Evolutionary conservation across 129 eudicot species (phyloP).

Genomic region (Artemisia argyi): DNA sequence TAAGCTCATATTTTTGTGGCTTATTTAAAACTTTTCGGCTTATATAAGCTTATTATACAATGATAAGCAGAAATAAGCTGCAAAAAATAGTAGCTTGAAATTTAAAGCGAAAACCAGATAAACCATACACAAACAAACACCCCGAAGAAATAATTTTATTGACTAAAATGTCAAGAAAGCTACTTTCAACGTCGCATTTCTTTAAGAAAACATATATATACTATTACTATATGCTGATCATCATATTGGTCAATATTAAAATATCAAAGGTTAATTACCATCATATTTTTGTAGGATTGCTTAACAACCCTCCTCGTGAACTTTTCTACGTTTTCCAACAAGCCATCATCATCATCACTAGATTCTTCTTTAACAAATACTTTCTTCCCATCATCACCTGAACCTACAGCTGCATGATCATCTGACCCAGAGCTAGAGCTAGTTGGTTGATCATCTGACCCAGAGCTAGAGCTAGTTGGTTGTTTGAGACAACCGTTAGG

Average conservation of each 20-base stretch:
- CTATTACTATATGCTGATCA: no score
- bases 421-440: background rate
- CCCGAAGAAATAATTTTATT: no score
- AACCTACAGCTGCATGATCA: background rate
- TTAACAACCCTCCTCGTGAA: slow-evolving; percentile 2
- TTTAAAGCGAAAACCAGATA: no score
- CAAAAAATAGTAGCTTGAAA: no score
- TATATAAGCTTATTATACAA: no score
- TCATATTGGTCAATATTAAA: background rate
- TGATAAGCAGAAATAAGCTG: no score
- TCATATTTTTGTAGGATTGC: background rate
- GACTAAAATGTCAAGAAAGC: no score
- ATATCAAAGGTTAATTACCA: slow-evolving; percentile 7
- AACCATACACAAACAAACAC: no score
- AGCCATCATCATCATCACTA: slow-evolving; percentile 10
- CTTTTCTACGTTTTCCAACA: background rate
- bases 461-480: background rate
- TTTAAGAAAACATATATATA: no score
- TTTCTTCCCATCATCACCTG: background rate
- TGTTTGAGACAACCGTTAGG: slow-evolving; percentile 24
- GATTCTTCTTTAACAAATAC: slow-evolving; percentile 10
- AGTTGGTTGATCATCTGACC: background rate
- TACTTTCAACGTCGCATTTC: no score
- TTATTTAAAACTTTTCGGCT: no score
- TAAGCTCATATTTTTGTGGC: no score